Evolutionary conservation across 2,329 filamentous ascomycete genomes (phyloP).

Genomic region (Epicoccum nigrum): DNA sequence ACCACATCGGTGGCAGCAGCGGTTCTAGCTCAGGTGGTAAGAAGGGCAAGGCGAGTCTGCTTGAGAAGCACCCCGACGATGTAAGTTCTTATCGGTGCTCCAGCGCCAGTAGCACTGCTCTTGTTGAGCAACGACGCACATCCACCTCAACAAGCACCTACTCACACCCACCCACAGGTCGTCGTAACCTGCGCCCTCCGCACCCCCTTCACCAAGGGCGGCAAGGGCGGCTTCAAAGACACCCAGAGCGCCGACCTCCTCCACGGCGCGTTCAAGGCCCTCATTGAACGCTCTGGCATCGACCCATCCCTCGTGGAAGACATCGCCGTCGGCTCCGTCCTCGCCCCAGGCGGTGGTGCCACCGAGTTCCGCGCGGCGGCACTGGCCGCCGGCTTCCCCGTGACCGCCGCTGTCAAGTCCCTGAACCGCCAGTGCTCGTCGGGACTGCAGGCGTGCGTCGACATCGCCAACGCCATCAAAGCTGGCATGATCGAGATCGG

Average conservation of each 20-base stretch:
- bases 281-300: conserved; percentile 85
- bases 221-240: conserved; percentile 95
- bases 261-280: conserved; percentile 77
- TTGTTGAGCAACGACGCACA: conserved; percentile 9
- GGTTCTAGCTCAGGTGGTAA: conserved; percentile 20
- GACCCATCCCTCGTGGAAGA: conserved; percentile 90
- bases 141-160: too few relatives aligned
- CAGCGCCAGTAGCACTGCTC: background rate
- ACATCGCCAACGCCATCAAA: conserved; percentile 92
- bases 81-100: conserved; percentile 35
- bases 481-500: conserved; percentile 94
- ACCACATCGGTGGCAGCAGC: conserved; percentile 55
- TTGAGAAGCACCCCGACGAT: conserved; percentile 65
- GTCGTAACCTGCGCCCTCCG: conserved; percentile 93
- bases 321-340: conserved; percentile 87
- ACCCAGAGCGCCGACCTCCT: conserved; percentile 86
- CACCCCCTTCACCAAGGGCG: conserved; percentile 89
- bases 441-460: conserved; percentile 88
- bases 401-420: conserved; percentile 79
- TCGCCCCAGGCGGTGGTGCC: conserved; percentile 90
- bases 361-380: conserved; percentile 96
- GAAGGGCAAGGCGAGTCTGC: conserved; percentile 51
- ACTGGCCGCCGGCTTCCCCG: conserved; percentile 89
- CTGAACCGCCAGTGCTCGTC: conserved; percentile 95
- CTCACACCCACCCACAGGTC: conserved; percentile 52